phyloP scores from a whole-genome alignment of 176 grass and related monocot genomes.

The Sorghum bicolor region Sorghum_bicolor_NCBIv3 NC_012870.2:60370001-60370500 shows the following conservation, averaged over 20 bases:
- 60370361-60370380: neutral
- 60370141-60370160: neutral
- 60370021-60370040: no score
- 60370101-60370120: no score
- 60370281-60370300: neutral
- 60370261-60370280: neutral
- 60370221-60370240: neutral
- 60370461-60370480: neutral
- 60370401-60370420: no score
- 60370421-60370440: neutral
- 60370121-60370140: no score
- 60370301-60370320: slow-evolving; percentile 10
- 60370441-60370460: neutral
- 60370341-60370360: neutral
- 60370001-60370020: no score
- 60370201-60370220: neutral
- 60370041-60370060: no score
- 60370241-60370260: slow-evolving; percentile 21
- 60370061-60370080: no score
- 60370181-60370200: neutral
- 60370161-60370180: neutral
- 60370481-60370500: neutral
- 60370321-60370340: neutral
- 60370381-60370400: neutral
- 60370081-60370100: no score